Conservation (phyloP, 805 yeast genomes). For the Crinitomyces ghanaensis region DNA sequence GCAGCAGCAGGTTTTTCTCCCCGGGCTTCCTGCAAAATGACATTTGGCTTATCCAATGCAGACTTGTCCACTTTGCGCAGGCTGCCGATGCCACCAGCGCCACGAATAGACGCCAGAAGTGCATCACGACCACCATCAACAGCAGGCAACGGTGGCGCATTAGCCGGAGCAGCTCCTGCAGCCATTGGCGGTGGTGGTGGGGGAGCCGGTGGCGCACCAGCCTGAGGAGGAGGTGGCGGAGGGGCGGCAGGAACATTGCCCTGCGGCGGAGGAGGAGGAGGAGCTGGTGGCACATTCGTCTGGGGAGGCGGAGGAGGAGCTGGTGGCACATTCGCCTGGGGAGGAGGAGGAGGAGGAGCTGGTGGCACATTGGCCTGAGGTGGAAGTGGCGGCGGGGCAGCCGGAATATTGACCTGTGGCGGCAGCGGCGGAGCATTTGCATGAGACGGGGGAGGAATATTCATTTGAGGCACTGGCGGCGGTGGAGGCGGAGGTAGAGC, state of each 20-base stretch:
- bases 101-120: constrained; percentile 72
- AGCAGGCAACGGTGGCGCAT: constrained; percentile 28
- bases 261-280: constrained; percentile 30
- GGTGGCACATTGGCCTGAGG: constrained; percentile 23
- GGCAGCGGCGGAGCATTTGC: constrained; percentile 19
- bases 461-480: constrained; percentile 16
- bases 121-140: constrained; percentile 66
- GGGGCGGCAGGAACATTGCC: constrained; percentile 21
- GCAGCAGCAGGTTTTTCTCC: constrained; percentile 41
- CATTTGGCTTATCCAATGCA: constrained; percentile 71
- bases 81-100: constrained; percentile 60
- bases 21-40: constrained; percentile 54
- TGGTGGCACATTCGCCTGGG: constrained; percentile 27
- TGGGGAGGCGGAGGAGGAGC: constrained; percentile 22
- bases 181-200: constrained; percentile 33
- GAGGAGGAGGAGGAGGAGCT: constrained; percentile 28
- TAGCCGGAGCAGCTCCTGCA: constrained; percentile 17
- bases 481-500: constrained; percentile 24
- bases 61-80: constrained; percentile 73
- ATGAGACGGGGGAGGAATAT: constrained; percentile 15
- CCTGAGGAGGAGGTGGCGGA: constrained; percentile 18
- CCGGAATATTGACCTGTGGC: constrained; percentile 15
- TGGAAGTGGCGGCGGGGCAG: constrained; percentile 22
- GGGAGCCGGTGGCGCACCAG: constrained; percentile 25
- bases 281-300: constrained; percentile 17